phyloP scores from a whole-genome alignment of 2,329 filamentous ascomycete species.

The Cordyceps tenuipes region DNA sequence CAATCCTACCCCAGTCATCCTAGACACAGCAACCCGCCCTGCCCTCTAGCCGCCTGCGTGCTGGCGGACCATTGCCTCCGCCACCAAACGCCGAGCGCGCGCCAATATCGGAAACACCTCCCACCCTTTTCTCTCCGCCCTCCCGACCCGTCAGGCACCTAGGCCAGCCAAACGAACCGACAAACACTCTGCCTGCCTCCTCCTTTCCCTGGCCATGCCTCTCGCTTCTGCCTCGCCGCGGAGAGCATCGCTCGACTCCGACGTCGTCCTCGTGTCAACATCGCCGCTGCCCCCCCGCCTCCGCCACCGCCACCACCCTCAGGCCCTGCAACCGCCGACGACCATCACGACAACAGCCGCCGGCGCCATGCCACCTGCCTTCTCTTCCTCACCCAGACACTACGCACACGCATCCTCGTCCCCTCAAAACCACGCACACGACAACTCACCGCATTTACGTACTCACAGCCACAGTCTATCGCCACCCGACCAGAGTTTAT shows the following conservation, averaged over 20 bases:
- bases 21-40: neutral
- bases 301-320: neutral
- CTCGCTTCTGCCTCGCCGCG: constrained; percentile 9
- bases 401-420: constrained; percentile 5
- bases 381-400: constrained; percentile 14
- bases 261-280: neutral
- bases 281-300: neutral
- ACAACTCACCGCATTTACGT: constrained; percentile 1
- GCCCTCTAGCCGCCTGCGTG: neutral
- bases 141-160: neutral
- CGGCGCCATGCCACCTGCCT: constrained; percentile 10
- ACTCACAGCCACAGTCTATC: neutral
- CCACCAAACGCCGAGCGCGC: neutral
- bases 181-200: neutral
- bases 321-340: constrained; percentile 6
- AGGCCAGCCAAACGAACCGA: neutral
- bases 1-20: neutral
- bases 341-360: neutral
- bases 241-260: constrained; percentile 1
- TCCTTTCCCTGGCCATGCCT: neutral
- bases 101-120: neutral
- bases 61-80: neutral
- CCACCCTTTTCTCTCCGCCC: neutral
- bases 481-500: too few species aligned
- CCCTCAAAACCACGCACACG: neutral